Conservation (phyloP, 768 basidiomycete species). For the Porpolomopsis calyptriformis region DNA sequence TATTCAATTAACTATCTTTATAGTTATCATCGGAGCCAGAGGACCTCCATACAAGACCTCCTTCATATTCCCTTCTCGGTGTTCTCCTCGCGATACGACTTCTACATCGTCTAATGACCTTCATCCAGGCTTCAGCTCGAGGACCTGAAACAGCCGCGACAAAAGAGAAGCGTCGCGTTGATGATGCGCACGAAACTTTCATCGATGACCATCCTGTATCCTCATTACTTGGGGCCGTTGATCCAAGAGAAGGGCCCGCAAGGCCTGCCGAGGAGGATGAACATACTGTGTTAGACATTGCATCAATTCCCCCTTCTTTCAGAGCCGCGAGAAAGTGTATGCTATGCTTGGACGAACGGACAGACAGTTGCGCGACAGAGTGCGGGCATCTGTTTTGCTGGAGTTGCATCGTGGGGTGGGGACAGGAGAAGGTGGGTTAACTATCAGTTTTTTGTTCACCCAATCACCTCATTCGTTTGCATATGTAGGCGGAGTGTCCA, state of each 20-base stretch:
- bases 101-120: slow-evolving; percentile 45
- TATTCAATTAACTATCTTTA: background rate
- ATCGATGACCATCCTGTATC: slow-evolving; percentile 57
- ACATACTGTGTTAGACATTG: slow-evolving; percentile 53
- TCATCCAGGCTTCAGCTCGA: slow-evolving; percentile 26
- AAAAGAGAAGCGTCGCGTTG: slow-evolving; percentile 24
- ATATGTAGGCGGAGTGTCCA: slow-evolving; percentile 66
- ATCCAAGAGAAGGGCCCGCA: slow-evolving; percentile 42
- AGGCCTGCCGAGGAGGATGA: slow-evolving; percentile 62
- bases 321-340: slow-evolving; percentile 65
- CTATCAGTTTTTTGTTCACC: background rate
- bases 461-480: slow-evolving; percentile 6
- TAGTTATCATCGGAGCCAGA: slow-evolving; percentile 68
- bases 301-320: slow-evolving; percentile 38
- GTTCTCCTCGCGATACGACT: slow-evolving; percentile 58
- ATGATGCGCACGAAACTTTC: slow-evolving; percentile 25
- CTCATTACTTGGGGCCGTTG: slow-evolving; percentile 37
- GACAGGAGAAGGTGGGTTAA: slow-evolving; percentile 62
- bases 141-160: slow-evolving; percentile 4
- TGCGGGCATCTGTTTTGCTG: slow-evolving; percentile 88
- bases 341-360: slow-evolving; percentile 77
- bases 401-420: slow-evolving; percentile 85
- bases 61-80: slow-evolving; percentile 81
- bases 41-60: slow-evolving; percentile 61
- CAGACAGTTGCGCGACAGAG: slow-evolving; percentile 72